These are phyloP conservation scores for Colletotrichum musae DNA, from an alignment of 2,329 filamentous ascomycete species.

Conservation along the genomic window DNA sequence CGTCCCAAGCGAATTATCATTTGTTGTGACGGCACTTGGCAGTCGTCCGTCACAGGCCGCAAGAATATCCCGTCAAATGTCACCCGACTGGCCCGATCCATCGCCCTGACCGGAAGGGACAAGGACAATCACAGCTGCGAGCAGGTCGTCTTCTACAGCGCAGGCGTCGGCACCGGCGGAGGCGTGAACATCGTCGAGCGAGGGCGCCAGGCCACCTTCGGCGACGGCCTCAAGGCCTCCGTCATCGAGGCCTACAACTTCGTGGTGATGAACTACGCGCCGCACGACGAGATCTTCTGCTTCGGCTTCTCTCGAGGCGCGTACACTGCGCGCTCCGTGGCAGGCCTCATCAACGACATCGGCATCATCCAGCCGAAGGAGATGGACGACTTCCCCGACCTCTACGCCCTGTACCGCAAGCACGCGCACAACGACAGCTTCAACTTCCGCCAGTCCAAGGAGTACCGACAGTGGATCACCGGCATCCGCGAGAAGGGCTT, in stretches of 20 bases:
- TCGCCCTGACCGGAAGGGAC: not conserved
- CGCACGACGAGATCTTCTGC: conserved; percentile 53
- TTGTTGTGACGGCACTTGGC: conserved; percentile 38
- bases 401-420: conserved; percentile 4
- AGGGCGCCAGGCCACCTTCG: conserved; percentile 1
- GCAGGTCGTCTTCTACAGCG: conserved; percentile 4
- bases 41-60: conserved; percentile 20
- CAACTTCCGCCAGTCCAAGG: conserved; percentile 10
- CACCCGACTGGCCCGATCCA: conserved; percentile 7
- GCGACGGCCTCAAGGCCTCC: conserved; percentile 24
- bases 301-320: conserved; percentile 58
- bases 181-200: not conserved
- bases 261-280: conserved; percentile 54
- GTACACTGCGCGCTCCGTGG: conserved; percentile 56
- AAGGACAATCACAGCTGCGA: accelerated
- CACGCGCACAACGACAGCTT: not conserved
- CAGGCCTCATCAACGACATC: conserved; percentile 52
- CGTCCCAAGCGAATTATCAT: conserved; percentile 33
- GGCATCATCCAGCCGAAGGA: conserved; percentile 41
- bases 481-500: not conserved
- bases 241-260: conserved; percentile 54
- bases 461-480: conserved; percentile 14
- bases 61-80: conserved; percentile 28
- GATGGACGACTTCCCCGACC: conserved; percentile 39
- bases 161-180: conserved; percentile 6